Base-by-base conservation (phyloP, 2,329 filamentous ascomycete species). In the Cucurbitaria berberidis region DNA sequence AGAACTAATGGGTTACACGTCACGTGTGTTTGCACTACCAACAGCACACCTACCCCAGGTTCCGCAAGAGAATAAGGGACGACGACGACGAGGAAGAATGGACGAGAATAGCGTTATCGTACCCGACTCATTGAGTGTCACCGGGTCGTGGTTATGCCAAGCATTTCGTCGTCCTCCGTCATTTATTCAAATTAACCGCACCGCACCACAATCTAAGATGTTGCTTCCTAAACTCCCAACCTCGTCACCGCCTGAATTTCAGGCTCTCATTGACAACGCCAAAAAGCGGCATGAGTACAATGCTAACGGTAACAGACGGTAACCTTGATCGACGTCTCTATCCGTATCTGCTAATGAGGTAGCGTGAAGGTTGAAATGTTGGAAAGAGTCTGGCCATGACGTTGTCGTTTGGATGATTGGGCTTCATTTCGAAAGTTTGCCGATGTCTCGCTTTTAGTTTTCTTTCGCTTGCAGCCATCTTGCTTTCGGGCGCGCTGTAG, bases 121-220 rank as follows among this genome's bases (percentile, higher is more conserved):
- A 8, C 42, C 42, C 27, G 11, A 26, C 19, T 9, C 21, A 18
- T 18, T 16, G 41, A n/a, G 19, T 51, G 42, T 60, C 49, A 59
- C 52, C 49, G 29, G 48, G 53, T 47, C 24, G 22, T 36, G 24
- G 5, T 13, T 19, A 18, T 39, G 50, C 55, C 48, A 51, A 55
- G 53, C 27, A 16, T 26, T 13, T 11, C 16, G 18, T 41, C 46
- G 48, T 32, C 44, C 53, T 40, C 18, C 30, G 30, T 60, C 24
- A 18, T 59, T 15, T 55, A 63, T 60, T 59, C 57, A 60, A 26
- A 63, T 63, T 60, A 63, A 44, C 18, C 41, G 51, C 36, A 45
- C 53, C 42, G 8, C 44, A 48, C 27, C 41, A 22, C 44, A 53
- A 58, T 56, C n/a, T 59, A 53, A 43, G 16, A 18, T 38, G 40